Percentiles rank a stretch among this genome's conserved stretches.
Evolutionary conservation across 495 filamentous ascomycete species (phyloP).

Genomic region (Neurospora sp.): DNA sequence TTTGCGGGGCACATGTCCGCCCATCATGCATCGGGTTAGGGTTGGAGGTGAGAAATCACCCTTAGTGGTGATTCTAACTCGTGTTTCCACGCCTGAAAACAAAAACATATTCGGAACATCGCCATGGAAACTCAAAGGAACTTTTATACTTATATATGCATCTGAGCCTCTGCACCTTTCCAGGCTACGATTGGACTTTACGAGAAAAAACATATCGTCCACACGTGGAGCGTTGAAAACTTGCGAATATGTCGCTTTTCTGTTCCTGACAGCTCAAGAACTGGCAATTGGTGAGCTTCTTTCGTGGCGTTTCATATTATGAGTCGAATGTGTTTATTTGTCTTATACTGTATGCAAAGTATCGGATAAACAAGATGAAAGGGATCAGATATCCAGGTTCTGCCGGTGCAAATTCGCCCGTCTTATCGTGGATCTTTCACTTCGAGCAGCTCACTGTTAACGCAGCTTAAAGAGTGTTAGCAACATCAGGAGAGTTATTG

Average conservation of each 20-base stretch:
- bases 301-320: not conserved
- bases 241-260: not conserved
- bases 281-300: not conserved
- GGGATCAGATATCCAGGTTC: not conserved
- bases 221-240: not conserved
- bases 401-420: not conserved
- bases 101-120: not conserved
- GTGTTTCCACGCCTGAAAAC: not conserved
- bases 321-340: not conserved
- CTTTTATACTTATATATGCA: not conserved
- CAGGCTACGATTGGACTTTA: not conserved
- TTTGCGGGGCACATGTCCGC: not conserved
- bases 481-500: fast-evolving
- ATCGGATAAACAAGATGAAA: not conserved
- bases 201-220: no score
- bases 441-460: not conserved
- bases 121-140: not conserved
- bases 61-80: not conserved
- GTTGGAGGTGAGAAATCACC: not conserved
- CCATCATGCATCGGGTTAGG: not conserved
- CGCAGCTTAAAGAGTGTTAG: not conserved
- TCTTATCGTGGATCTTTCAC: not conserved
- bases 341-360: not conserved
- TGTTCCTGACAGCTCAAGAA: not conserved
- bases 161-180: not conserved